Conservation (phyloP, 2,329 filamentous ascomycete genomes). For the Fusarium humuli region DNA sequence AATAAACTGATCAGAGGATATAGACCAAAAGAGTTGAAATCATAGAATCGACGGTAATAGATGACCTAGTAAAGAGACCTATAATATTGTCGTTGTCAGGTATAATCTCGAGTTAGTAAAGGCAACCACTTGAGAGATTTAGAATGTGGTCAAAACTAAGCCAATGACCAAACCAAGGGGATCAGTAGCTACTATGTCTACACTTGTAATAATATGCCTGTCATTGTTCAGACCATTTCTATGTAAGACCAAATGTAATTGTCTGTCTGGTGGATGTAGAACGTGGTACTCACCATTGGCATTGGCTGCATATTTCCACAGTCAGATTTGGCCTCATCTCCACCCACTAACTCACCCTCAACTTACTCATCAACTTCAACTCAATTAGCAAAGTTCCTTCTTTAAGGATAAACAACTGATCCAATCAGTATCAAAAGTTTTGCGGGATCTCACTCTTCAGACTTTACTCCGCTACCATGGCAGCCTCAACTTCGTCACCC, state of each 20-base stretch:
- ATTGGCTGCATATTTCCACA: conserved; percentile 29
- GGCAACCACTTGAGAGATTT: background rate
- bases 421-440: too few relatives aligned
- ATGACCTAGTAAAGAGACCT: background rate
- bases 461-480: conserved; percentile 19
- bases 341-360: background rate
- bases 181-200: accelerated
- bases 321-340: background rate
- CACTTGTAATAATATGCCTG: background rate
- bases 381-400: background rate
- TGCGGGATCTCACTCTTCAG: background rate
- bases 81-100: background rate
- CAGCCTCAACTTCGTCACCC: conserved; percentile 15
- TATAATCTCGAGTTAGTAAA: background rate
- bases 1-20: conserved; percentile 20
- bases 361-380: background rate
- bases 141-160: background rate
- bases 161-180: background rate
- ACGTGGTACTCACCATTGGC: background rate
- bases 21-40: conserved; percentile 56
- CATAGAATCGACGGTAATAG: conserved; percentile 11
- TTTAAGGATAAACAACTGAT: background rate
- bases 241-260: background rate
- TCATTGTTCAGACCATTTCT: accelerated
- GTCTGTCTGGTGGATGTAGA: background rate